Percentiles rank a stretch among this genome's conserved stretches.
phyloP scores from a whole-genome alignment of 441 rosid species.

The Erodium texanum region DNA sequence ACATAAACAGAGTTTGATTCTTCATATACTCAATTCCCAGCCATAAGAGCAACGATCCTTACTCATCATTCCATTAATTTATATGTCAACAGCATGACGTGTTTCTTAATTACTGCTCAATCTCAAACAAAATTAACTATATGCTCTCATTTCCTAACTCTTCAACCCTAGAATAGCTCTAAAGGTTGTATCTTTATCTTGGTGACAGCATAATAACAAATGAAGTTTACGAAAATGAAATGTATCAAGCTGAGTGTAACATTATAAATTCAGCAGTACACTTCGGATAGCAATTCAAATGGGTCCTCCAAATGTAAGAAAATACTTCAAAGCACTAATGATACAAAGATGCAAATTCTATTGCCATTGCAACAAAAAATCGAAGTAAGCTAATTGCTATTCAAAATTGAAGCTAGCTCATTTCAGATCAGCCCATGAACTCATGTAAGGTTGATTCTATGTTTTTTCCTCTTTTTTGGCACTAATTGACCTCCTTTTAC shows the following conservation, averaged over 20 bases:
- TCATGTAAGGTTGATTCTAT: neutral
- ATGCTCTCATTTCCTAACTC: neutral
- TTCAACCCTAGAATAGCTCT: neutral
- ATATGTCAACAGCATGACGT: neutral
- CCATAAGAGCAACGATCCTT: neutral
- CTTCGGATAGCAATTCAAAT: neutral
- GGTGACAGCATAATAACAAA: neutral
- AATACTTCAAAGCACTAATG: neutral
- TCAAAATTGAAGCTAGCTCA: neutral
- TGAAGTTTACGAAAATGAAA: neutral
- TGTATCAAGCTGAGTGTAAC: neutral
- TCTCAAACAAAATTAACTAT: neutral
- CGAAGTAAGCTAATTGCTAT: neutral
- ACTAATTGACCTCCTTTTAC: neutral
- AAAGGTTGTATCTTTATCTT: neutral
- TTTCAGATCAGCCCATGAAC: neutral
- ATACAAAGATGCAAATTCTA: neutral
- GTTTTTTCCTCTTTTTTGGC: neutral
- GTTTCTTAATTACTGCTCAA: neutral
- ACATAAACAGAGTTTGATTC: neutral
- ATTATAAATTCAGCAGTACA: neutral
- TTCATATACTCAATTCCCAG: neutral
- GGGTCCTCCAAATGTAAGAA: conserved; percentile 1
- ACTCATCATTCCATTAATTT: neutral
- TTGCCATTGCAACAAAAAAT: neutral